These are phyloP conservation scores for Amanita inopinata DNA, from an alignment of 768 basidiomycete species.

Conservation along the genomic window DNA sequence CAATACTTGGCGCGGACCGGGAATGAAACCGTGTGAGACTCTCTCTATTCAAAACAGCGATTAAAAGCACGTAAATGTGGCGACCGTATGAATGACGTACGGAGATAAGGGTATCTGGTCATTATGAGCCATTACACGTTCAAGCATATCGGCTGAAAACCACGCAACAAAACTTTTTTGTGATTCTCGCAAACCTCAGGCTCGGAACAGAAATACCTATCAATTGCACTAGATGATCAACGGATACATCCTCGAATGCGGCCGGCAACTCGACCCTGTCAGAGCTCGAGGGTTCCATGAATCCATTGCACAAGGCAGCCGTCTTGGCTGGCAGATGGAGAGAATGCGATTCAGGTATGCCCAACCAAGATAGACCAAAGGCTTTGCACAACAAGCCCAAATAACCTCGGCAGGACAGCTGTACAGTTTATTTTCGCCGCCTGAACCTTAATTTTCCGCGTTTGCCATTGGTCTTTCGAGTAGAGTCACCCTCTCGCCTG, in stretches of 20 bases:
- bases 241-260: conserved; percentile 74
- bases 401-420: conserved; percentile 26
- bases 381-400: conserved; percentile 27
- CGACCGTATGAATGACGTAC: conserved; percentile 31
- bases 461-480: background rate
- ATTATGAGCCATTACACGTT: conserved; percentile 91
- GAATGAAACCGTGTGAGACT: conserved; percentile 96
- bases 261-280: conserved; percentile 73
- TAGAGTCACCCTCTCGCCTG: conserved; percentile 7
- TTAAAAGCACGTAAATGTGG: conserved; percentile 9
- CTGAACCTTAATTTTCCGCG: conserved; percentile 40
- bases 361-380: conserved; percentile 10
- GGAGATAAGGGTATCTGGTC: conserved; percentile 88
- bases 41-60: conserved; percentile 42
- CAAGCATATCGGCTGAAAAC: conserved; percentile 83
- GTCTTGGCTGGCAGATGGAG: conserved; percentile 11
- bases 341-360: background rate
- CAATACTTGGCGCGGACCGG: conserved; percentile 79
- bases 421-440: conserved; percentile 47
- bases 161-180: conserved; percentile 12
- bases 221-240: conserved; percentile 78
- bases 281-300: conserved; percentile 61
- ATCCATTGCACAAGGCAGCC: conserved; percentile 60
- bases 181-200: background rate
- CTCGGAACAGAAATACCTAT: conserved; percentile 52